Base-by-base conservation (phyloP, 2,329 filamentous ascomycete species). In the Diplodia intermedia region DNA sequence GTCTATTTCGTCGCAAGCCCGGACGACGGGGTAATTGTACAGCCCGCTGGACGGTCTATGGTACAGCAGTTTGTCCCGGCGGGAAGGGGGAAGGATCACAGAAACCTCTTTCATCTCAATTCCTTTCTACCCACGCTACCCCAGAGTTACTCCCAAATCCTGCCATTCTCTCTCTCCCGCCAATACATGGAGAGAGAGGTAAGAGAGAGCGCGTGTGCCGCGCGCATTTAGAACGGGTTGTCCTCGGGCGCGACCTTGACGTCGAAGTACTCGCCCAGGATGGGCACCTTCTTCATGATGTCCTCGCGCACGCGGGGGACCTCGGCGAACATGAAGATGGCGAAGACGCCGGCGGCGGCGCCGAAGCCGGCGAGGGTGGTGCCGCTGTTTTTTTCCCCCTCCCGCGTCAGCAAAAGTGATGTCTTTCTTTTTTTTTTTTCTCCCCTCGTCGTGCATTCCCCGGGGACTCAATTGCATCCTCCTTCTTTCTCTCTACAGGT, bases 321-420 rank as follows among this genome's bases (percentile, higher is more conserved):
- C 73, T 88, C 87, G 73, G 86, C 85, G 80, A 89, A 86, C 83
- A 90, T 88, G 82, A 87, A 89, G 72, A 90, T 76, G 47, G 85
- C 86, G 78, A 87, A 86, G 75, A 86, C 80, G 71, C 85, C 87
- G 52, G 85, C 82, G 56, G 83, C 82, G 70, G 83, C 85, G 71
- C 86, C 88, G 78, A 89, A 88, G 56, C 81, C 82, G 66, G 79
- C 83, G 54, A 82, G 84, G 61, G 87, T 82, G 66, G 69, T 68
- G 69, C 77, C 78, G 69, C 78, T 79, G 60, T 36, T 26, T 12
- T 40, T 33, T 20, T 9, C 6, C 7, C n/a, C 7, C 4, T 12
- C 7, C 18, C 18, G 40, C 40, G 40, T 43, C 40, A 43, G 40
- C 40, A 18, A 43, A 18, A 43, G 5, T 15, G 3, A 18, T 43